phyloP scores from a whole-genome alignment of 2,329 filamentous ascomycete genomes.

The Intubia oerlemansii region DNA sequence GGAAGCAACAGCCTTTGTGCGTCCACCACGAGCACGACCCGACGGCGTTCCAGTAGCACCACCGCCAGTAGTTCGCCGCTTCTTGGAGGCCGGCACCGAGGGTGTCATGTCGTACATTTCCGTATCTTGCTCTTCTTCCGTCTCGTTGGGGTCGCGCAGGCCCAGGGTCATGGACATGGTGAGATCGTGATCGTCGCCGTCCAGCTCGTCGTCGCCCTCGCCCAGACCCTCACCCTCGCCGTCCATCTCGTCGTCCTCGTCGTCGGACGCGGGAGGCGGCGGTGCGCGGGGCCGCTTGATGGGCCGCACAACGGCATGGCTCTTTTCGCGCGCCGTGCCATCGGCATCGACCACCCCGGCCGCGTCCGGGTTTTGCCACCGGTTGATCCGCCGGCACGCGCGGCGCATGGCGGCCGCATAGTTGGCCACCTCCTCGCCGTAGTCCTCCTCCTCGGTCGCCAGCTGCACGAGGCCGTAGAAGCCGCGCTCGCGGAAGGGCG shows the following conservation, averaged over 20 bases:
- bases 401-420: constrained; percentile 46
- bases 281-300: constrained; percentile 21
- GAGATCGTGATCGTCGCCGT: constrained; percentile 12
- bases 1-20: too few species aligned
- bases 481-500: constrained; percentile 31
- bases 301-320: constrained; percentile 20
- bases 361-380: constrained; percentile 38
- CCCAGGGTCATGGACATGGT: too few species aligned
- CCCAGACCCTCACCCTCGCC: too few species aligned
- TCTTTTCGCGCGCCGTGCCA: not conserved
- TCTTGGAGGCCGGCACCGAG: constrained; percentile 4
- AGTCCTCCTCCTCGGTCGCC: constrained; percentile 44
- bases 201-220: constrained; percentile 7
- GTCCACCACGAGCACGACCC: constrained; percentile 3
- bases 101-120: constrained; percentile 4
- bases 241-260: too few species aligned
- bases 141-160: constrained; percentile 13
- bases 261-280: too few species aligned
- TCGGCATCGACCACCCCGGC: not conserved
- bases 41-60: constrained; percentile 5
- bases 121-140: constrained; percentile 11
- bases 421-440: constrained; percentile 49
- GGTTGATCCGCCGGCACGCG: constrained; percentile 39
- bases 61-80: not conserved
- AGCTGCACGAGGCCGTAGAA: constrained; percentile 44